These are phyloP conservation scores for Penicillium concentricum DNA, from an alignment of 2,329 filamentous ascomycete species.

Conservation along the genomic window DNA sequence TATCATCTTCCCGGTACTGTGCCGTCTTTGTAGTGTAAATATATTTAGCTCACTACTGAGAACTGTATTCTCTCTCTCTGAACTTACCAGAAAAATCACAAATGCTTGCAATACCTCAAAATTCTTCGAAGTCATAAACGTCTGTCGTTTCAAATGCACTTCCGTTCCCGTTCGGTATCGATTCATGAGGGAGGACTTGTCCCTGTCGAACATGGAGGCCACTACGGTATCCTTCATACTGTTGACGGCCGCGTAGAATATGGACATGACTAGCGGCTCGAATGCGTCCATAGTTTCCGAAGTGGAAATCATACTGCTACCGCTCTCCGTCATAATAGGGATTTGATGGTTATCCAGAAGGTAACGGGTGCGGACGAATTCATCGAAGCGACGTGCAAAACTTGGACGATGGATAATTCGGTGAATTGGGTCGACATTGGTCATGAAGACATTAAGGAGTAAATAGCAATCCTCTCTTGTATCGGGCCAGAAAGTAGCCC, in stretches of 20 bases:
- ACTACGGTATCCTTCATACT: not conserved
- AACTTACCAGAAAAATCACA: not conserved
- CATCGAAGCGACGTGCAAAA: not conserved
- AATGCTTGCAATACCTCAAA: not conserved
- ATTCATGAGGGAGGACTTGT: not conserved
- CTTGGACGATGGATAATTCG: not conserved
- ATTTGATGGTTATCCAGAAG: not conserved
- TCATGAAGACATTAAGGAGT: not conserved
- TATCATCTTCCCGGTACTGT: not conserved
- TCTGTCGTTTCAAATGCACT: not conserved
- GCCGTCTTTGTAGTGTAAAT: not conserved
- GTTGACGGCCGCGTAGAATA: not conserved
- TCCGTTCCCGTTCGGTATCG: not conserved
- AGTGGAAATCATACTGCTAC: not conserved
- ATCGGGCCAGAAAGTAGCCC: not conserved
- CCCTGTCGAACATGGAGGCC: not conserved
- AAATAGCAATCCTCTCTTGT: not conserved
- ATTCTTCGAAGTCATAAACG: not conserved
- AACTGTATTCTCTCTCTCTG: accelerated
- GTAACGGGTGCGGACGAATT: not conserved
- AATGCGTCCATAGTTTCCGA: not conserved
- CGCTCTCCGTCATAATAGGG: not conserved
- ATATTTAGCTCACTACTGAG: not conserved
- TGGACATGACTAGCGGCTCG: not conserved
- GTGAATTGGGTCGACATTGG: not conserved